Evolutionary conservation across 2,329 filamentous ascomycete species (phyloP).

Genomic region (Hymenoscyphus fructigenus): DNA sequence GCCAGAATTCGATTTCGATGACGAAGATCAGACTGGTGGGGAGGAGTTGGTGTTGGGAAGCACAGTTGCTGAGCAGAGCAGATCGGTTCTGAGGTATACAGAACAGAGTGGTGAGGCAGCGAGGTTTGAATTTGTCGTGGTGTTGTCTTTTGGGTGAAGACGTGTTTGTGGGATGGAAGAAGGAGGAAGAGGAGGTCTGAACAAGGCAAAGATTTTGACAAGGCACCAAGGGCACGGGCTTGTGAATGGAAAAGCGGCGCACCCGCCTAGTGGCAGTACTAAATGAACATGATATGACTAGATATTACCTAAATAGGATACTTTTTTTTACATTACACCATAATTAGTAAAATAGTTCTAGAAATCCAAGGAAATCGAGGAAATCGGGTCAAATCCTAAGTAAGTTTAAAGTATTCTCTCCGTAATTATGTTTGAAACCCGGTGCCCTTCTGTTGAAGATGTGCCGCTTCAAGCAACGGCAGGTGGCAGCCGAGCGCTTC

Average conservation of each 20-base stretch:
- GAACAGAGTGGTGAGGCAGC: neutral
- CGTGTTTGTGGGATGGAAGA: slow-evolving; percentile 13
- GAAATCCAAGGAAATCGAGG: too few relatives aligned
- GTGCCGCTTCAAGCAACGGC: neutral
- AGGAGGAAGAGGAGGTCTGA: neutral
- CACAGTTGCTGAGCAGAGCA: neutral
- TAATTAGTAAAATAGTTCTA: too few relatives aligned
- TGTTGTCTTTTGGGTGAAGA: slow-evolving; percentile 11
- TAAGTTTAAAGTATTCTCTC: too few relatives aligned
- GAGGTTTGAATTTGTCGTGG: neutral
- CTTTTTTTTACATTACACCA: too few relatives aligned
- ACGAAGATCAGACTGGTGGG: neutral
- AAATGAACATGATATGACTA: neutral
- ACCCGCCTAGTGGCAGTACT: neutral
- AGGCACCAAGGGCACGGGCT: neutral
- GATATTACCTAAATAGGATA: too few relatives aligned
- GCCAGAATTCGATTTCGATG: neutral
- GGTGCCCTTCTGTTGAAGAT: too few relatives aligned
- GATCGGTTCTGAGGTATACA: slow-evolving; percentile 2
- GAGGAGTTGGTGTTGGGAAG: neutral
- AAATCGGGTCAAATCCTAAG: too few relatives aligned
- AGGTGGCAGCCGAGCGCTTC: neutral
- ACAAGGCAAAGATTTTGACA: neutral
- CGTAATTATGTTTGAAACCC: too few relatives aligned
- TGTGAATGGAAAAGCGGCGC: neutral